phyloP scores from a whole-genome alignment of 2,329 filamentous ascomycete species.

The Fusarium vanettenii region DNA sequence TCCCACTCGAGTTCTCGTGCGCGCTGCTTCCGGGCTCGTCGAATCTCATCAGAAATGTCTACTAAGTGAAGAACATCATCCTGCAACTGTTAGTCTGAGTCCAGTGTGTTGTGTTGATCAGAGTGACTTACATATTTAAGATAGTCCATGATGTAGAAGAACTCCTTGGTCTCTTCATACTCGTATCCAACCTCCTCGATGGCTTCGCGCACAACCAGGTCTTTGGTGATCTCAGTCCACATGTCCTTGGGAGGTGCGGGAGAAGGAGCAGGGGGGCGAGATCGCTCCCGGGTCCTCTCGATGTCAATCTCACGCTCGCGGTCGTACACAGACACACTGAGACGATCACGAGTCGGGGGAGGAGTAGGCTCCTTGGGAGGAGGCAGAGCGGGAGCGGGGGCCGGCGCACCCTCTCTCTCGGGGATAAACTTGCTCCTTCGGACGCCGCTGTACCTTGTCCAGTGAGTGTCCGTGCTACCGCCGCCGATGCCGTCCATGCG shows the following conservation, averaged over 20 bases:
- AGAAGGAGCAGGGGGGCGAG: conserved; percentile 51
- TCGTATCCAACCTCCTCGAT: conserved; percentile 87
- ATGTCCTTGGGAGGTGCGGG: conserved; percentile 70
- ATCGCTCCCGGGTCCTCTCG: conserved; percentile 66
- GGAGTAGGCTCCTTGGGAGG: conserved; percentile 44
- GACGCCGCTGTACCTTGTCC: conserved; percentile 83
- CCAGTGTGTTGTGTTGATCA: background rate
- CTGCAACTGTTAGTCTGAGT: conserved; percentile 56
- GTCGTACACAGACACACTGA: conserved; percentile 61
- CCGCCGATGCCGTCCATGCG: conserved; percentile 83
- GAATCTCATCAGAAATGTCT: conserved; percentile 84
- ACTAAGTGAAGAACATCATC: conserved; percentile 89
- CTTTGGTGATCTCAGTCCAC: conserved; percentile 98
- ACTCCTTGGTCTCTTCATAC: conserved; percentile 89
- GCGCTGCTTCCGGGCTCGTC: conserved; percentile 67
- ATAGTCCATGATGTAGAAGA: conserved; percentile 94
- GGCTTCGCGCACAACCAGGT: conserved; percentile 86
- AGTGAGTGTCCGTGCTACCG: conserved; percentile 79
- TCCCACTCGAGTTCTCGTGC: conserved; percentile 69
- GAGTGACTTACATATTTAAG: conserved; percentile 79
- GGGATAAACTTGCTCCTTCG: conserved; percentile 79
- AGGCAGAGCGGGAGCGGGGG: conserved; percentile 32
- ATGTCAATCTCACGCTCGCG: conserved; percentile 63
- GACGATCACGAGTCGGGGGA: conserved; percentile 48
- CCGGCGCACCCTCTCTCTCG: conserved; percentile 66